Evolutionary conservation across 2,329 filamentous ascomycete genomes (phyloP).

Genomic region (Xylogone sp.): DNA sequence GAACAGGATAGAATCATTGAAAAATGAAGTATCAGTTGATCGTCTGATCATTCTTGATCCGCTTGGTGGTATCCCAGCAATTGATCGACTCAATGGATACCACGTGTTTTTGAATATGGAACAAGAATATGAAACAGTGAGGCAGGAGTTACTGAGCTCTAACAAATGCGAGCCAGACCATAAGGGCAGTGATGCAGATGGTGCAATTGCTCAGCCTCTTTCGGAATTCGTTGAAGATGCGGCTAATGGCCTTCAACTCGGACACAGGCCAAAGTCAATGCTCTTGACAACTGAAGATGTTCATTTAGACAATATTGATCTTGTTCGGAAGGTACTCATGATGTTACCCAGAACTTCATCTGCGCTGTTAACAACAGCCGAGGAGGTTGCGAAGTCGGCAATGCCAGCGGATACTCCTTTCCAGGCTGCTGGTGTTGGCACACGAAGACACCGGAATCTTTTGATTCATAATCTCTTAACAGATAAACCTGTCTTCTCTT

Average conservation of each 20-base stretch:
- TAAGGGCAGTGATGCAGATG: no score
- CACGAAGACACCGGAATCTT: slow-evolving; percentile 65
- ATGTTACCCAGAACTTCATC: slow-evolving; percentile 82
- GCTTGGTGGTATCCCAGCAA: slow-evolving; percentile 76
- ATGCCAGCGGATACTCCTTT: slow-evolving; percentile 33
- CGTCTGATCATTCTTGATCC: slow-evolving; percentile 86
- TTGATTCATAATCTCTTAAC: slow-evolving; percentile 94
- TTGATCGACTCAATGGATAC: slow-evolving; percentile 54
- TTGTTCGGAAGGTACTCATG: slow-evolving; percentile 67
- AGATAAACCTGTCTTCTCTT: slow-evolving; percentile 89
- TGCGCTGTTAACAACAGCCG: slow-evolving; percentile 81
- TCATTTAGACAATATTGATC: slow-evolving; percentile 68
- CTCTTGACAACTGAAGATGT: slow-evolving; percentile 28
- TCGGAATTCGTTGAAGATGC: slow-evolving; percentile 36
- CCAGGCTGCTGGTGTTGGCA: slow-evolving; percentile 38
- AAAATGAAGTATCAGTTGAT: slow-evolving; percentile 64
- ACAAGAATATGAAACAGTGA: slow-evolving; percentile 75
- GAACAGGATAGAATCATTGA: slow-evolving; percentile 35
- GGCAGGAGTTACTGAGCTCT: slow-evolving; percentile 49
- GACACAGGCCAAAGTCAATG: no score
- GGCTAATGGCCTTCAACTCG: slow-evolving; percentile 6
- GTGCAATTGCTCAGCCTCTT: slow-evolving; percentile 23
- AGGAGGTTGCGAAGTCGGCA: slow-evolving; percentile 62
- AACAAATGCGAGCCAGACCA: neutral
- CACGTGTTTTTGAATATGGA: slow-evolving; percentile 92